Evolutionary conservation across 495 filamentous ascomycete genomes (phyloP), one percentile per base, ranked within the genome.

Genomic region (Neohortaea acidophila): DNA sequence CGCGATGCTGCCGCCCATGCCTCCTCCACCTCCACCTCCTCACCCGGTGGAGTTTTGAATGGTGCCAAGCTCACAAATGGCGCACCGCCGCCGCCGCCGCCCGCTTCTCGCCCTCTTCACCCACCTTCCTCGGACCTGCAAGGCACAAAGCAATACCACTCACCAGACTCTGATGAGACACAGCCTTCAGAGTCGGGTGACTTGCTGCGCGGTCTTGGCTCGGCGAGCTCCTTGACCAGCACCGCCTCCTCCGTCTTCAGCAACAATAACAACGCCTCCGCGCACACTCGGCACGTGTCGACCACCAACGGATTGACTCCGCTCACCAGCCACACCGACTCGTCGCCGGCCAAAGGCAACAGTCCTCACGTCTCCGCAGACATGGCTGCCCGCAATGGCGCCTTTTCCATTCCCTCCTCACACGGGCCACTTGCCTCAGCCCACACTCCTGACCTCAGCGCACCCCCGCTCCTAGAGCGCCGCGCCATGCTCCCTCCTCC

Each of bases 321-420:
- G 31, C 67, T 86, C 44, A 87, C 82, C 18, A 77, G 25, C 32
- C 34, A 72, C 45, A 58, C 65, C 49, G 83, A 81, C 47, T 84
- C 78, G 21, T 85, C 84, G n/a, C 71, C 78, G 22, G 69, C 73
- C 28, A 73, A 76, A 56, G 54, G 53, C 20, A 57, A 61, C 23
- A 74, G 67, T 51, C 75, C 73, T 32, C 54, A 58, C 3, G 60
- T 57, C 18, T 41, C 52, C 15, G n/a, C 36, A 8, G 28, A 25
- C 21, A 45, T 45, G 46, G 20, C 37, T 13, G 21, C 45, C 35
- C 36, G 38, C 33, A 48, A 55, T 44, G 51, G 49, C 41, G 23
- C 33, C 29, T n/a, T n/a, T n/a, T n/a, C n/a, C n/a, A n/a, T 18
- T 36, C 36, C n/a, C n/a, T n/a, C n/a, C n/a, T n/a, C n/a, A n/a